Evolutionary conservation across 495 filamentous ascomycete genomes (phyloP).

Genomic region (Lophiotrema nucula): DNA sequence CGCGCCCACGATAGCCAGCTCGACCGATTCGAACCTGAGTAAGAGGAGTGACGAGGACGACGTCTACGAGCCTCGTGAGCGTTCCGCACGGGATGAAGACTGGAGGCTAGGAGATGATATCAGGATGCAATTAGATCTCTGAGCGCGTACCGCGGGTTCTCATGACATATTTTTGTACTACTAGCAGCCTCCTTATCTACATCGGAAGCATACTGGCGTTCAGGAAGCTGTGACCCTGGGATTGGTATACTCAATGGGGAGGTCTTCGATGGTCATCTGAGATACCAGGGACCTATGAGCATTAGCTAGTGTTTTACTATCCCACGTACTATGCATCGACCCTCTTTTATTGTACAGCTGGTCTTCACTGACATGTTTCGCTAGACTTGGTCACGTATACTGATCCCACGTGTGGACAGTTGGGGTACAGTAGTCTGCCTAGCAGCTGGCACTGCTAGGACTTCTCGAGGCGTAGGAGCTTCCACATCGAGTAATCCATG

Average conservation of each 20-base stretch:
- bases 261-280: no score
- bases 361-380: no score
- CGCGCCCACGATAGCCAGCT: conserved; percentile 44
- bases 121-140: conserved; percentile 43
- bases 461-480: no score
- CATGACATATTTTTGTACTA: background rate
- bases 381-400: no score
- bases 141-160: background rate
- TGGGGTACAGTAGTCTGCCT: no score
- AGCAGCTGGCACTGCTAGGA: no score
- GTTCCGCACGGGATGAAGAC: conserved; percentile 50
- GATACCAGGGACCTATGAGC: background rate
- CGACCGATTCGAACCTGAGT: conserved; percentile 30
- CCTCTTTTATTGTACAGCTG: no score
- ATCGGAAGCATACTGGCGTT: background rate
- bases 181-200: background rate
- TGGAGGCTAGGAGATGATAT: conserved; percentile 59
- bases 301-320: background rate
- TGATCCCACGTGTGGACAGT: no score
- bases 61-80: conserved; percentile 42
- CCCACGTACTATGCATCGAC: background rate
- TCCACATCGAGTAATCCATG: background rate
- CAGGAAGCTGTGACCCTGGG: background rate
- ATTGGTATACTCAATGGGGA: background rate
- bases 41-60: conserved; percentile 52